Conservation (phyloP, 2,329 filamentous ascomycete species). For the Dothistroma pini region DNA sequence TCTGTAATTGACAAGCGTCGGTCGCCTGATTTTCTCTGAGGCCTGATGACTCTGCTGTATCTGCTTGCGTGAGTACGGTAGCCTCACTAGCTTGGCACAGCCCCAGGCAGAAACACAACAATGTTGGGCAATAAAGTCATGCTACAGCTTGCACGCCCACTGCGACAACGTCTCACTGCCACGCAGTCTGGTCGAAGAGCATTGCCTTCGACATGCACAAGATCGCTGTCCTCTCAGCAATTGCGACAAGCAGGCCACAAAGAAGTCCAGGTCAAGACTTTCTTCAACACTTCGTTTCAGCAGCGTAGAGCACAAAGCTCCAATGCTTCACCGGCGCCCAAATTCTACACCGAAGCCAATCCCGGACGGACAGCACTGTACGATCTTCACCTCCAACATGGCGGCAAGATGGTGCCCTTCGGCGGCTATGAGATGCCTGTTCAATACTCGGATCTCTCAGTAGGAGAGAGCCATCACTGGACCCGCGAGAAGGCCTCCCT, state of each 20-base stretch:
- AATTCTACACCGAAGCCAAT: slow-evolving; percentile 30
- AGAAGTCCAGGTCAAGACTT: slow-evolving; percentile 17
- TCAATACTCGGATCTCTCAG: slow-evolving; percentile 73
- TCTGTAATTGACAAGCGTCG: neutral
- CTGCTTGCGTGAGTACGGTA: neutral
- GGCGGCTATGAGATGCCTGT: slow-evolving; percentile 91
- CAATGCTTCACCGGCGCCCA: slow-evolving; percentile 28
- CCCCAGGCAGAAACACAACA: neutral
- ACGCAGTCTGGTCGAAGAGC: slow-evolving; percentile 3
- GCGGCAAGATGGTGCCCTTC: slow-evolving; percentile 95
- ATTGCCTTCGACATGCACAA: neutral
- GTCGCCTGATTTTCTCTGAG: neutral
- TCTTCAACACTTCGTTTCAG: slow-evolving; percentile 19
- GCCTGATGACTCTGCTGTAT: neutral
- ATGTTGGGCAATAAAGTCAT: slow-evolving; percentile 19
- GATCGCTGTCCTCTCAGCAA: slow-evolving; percentile 10
- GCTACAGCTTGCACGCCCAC: slow-evolving; percentile 9
- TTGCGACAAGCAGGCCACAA: slow-evolving; percentile 7
- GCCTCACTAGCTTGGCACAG: neutral
- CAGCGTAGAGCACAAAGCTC: slow-evolving; percentile 29
- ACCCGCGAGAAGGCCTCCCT: slow-evolving; percentile 83
- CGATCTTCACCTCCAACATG: slow-evolving; percentile 70
- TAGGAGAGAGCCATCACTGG: slow-evolving; percentile 83
- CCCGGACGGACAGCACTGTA: slow-evolving; percentile 64
- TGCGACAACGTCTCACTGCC: slow-evolving; percentile 10